Evolutionary conservation across 2,329 filamentous ascomycete genomes (phyloP), one percentile per base, ranked within the genome.

Genomic region (Aspergillus fructus): DNA sequence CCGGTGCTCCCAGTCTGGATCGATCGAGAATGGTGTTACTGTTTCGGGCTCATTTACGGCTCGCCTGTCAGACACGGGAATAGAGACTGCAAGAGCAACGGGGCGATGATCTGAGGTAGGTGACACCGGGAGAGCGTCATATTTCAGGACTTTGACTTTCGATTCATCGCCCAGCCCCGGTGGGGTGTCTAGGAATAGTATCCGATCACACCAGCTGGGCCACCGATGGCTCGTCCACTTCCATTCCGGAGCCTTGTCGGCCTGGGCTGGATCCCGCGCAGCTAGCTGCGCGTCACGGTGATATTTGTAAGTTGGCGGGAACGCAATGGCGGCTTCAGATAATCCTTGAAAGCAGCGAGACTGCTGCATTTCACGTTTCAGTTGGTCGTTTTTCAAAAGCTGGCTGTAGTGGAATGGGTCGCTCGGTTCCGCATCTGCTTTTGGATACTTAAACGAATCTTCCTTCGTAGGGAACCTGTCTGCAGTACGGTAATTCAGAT

Each of bases 291-390:
- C 75, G 7, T 72, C 71, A 30, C 75, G 67, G 1, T 82, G 81
- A 72, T 94, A 96, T 74, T 99, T 99, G 80, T 99, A 99, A 0
- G 94, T 97, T 0, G 94, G 94, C 1, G 92, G 89, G 68, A 97
- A 99, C 4, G 74, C 75, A 58, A 97, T 85, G 1, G 83, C 78
- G 1, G 87, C 84, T 76, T 99, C 94, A 9, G 78, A 77, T 34
- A 99, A 78, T 4, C 90, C 88, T 62, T 97, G 92, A 23, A 96
- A 78, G 2, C 90, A 91, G 15, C 86, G 83, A 0, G 87, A 85
- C 1, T 86, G 86, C 4, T 74, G 74, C 52, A 85, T 85, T 74
- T 97, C 92, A 48, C 84, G 81, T 2, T 79, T 87, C 21, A 97
- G 82, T 75, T 99, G 94, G 73, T 99, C 94, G 2, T 85, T 78